Evolutionary conservation across 169 alveolate species (phyloP), one percentile per base, ranked within the genome.

Genomic region (Amoebophrya sp.): DNA sequence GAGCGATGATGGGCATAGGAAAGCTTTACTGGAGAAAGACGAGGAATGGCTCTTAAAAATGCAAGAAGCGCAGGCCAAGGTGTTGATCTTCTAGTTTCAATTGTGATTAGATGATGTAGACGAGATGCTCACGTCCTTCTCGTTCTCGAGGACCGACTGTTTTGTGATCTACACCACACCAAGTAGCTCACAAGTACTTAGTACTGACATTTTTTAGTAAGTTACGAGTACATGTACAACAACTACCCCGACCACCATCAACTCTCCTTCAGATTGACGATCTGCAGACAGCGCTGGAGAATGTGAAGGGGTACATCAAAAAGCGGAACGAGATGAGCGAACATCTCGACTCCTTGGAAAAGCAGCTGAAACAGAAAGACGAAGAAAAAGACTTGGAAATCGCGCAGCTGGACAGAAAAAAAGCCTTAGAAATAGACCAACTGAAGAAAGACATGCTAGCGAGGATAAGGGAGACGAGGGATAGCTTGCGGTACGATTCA

Each of bases 11-110:
- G 10, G 2, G 83, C 2, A 6, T 36, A 1, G 83, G 2, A 65
- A 65, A 26, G 83, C 18, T 1, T 6, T 18, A 29, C 10, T 26
- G 83, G 83, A 65, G 33, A 65, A 65, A 36, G 83, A 65, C 83
- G 83, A 65, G n/a, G 26, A 6, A 36, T 65, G 83, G 83, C 18
- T 1, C 26, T 36, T 65, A 36, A 65, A 65, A 65, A 29, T 65
- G 83, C 83, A 65, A 36, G 83, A 65, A 65, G 83, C 83, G 26
- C 83, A 65, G 83, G 83, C 83, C 38, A 65, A 65, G 83, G 83
- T 65, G 1, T 6, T 26, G 18, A 6, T n/a, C n/a, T n/a, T n/a
- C n/a, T n/a, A n/a, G n/a, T n/a, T n/a, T n/a, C n/a, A n/a, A n/a
- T n/a, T n/a, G n/a, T n/a, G n/a, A n/a, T n/a, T n/a, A n/a, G n/a